Evolutionary conservation across 2,329 filamentous ascomycete genomes (phyloP).

Genomic region (Xylariaceae sp.): DNA sequence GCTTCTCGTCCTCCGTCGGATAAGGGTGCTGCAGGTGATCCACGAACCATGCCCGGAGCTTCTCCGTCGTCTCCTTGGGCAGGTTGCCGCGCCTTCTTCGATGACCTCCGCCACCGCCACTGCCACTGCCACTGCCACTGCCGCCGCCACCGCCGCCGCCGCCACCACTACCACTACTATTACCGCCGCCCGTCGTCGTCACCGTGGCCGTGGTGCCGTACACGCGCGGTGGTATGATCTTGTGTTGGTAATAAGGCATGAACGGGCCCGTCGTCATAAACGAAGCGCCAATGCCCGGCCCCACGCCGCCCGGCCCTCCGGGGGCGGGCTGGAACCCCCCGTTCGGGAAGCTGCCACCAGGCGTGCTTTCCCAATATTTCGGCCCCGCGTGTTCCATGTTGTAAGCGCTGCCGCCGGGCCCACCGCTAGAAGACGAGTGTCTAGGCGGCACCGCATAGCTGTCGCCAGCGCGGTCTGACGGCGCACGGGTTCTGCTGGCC

Average conservation of each 20-base stretch:
- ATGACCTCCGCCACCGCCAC: slow-evolving; percentile 26
- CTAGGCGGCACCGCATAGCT: slow-evolving; percentile 30
- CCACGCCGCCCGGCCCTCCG: too few species aligned
- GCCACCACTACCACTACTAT: slow-evolving; percentile 29
- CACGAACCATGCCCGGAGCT: slow-evolving; percentile 73
- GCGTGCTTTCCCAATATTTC: neutral
- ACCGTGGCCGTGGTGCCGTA: slow-evolving; percentile 23
- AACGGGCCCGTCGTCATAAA: slow-evolving; percentile 35
- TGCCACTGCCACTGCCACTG: too few species aligned
- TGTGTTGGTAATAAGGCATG: slow-evolving; percentile 37
- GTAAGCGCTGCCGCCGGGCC: neutral
- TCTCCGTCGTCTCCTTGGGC: slow-evolving; percentile 83
- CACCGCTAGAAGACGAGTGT: slow-evolving; percentile 20
- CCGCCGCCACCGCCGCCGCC: too few species aligned
- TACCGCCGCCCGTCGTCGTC: slow-evolving; percentile 37
- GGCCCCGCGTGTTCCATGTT: neutral
- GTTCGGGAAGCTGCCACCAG: neutral
- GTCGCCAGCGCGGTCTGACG: slow-evolving; percentile 33
- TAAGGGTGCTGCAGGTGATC: slow-evolving; percentile 76
- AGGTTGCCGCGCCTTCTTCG: slow-evolving; percentile 73
- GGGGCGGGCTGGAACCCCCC: too few species aligned
- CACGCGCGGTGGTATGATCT: slow-evolving; percentile 38
- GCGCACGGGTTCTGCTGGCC: slow-evolving; percentile 27
- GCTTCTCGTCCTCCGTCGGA: slow-evolving; percentile 82
- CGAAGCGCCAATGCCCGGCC: too few species aligned